Base-by-base conservation (phyloP, 2,329 filamentous ascomycete species). In the Curvularia sp. region DNA sequence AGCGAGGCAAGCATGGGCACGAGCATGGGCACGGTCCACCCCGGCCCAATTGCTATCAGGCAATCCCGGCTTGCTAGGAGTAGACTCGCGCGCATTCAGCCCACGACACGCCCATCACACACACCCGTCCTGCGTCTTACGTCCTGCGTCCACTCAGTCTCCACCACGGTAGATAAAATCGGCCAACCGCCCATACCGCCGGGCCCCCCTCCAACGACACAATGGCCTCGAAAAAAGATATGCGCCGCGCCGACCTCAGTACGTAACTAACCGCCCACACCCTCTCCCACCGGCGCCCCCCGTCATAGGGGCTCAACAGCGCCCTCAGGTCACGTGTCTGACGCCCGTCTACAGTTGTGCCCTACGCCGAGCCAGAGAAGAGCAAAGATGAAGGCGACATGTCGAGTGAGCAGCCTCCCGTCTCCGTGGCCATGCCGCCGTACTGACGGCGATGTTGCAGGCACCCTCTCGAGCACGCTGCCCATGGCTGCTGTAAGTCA, bases 401-500 rank as follows among this genome's bases (percentile, higher is more conserved):
- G 77, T 83, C 86, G 52, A 89, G 90, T 78, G 92, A 83, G 69
- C 55, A 49, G 18, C 46, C 21, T 21, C 21, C 36, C n/a, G 47
- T 23, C 32, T 9, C 19, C 18, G 5, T 13, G 21, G 18, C 28
- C 25, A n/a, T n/a, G 34, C 25, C 39, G 39, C 39, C 3, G 19
- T 12, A 27, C 15, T 42, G 12, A 61, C 62, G 45, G 63, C 27
- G 41, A 28, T 19, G 28, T 36, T 38, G 7, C 51, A 85, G 84
- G 83, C 69, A 86, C 86, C 48, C 83, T 89, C 80, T 82, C 84
- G 52, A 94, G 89, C 73, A 96, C 93, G 34, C 83, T 98, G 74
- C 94, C 94, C 58, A 97, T 97, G 94, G 93, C 92, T 57, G 93
- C 93, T 64, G 86, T 88, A 80, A 77, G 82, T 82, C 53, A 59